Evolutionary conservation across 441 rosid genomes (phyloP).

Genomic region (Viola pubescens): DNA sequence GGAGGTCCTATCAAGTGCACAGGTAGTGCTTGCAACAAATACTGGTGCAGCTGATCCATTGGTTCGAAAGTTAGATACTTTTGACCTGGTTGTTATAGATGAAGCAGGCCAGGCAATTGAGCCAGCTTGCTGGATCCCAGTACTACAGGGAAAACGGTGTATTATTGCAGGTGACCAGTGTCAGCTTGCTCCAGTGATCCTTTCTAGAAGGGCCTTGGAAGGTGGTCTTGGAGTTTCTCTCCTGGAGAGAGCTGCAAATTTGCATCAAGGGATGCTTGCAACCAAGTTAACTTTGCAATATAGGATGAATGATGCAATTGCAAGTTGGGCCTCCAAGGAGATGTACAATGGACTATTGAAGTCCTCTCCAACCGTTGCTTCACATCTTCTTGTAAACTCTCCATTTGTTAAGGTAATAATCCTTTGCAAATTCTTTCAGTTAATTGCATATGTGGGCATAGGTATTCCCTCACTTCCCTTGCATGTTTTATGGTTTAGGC

Average conservation of each 20-base stretch:
- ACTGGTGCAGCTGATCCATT: constrained; percentile 94
- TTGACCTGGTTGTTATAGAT: constrained; percentile 89
- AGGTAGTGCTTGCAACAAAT: constrained; percentile 89
- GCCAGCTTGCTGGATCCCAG: constrained; percentile 93
- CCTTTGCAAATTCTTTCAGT: constrained; percentile 6
- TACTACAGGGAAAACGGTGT: constrained; percentile 85
- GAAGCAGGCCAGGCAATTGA: constrained; percentile 98
- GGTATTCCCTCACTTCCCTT: background rate
- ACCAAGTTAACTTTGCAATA: constrained; percentile 70
- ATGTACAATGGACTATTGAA: constrained; percentile 80
- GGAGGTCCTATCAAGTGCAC: constrained; percentile 70
- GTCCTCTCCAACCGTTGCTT: constrained; percentile 62
- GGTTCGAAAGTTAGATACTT: constrained; percentile 60
- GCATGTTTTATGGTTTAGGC: background rate
- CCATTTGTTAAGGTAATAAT: constrained; percentile 75
- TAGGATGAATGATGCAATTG: constrained; percentile 90
- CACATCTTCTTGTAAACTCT: constrained; percentile 85
- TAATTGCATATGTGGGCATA: no score
- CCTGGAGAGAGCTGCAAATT: constrained; percentile 68
- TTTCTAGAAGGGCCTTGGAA: constrained; percentile 82
- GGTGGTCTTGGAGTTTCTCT: constrained; percentile 88
- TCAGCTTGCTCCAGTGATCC: constrained; percentile 90
- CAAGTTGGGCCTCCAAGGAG: constrained; percentile 98
- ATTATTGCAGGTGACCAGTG: constrained; percentile 89
- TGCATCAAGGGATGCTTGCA: constrained; percentile 67